These are phyloP conservation scores for Friedmanniomyces simplex DNA, from an alignment of 495 filamentous ascomycete genomes.

Conservation along the genomic window DNA sequence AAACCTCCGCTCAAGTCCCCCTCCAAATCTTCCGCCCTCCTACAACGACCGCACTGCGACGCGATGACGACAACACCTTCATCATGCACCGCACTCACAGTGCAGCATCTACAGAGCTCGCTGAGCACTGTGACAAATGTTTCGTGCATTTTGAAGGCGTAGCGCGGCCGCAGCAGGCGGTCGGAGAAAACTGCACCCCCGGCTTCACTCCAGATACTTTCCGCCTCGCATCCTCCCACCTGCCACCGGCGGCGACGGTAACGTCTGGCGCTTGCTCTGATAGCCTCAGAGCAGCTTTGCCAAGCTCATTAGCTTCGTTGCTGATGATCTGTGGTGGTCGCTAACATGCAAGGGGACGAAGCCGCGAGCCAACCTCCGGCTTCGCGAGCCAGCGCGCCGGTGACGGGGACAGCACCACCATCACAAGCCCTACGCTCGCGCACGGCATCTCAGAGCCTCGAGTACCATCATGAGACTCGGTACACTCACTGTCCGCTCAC, in stretches of 20 bases:
- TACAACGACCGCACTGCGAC: not conserved
- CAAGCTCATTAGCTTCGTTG: not conserved
- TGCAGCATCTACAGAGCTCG: not conserved
- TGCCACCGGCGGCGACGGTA: not conserved
- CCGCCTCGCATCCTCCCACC: not conserved
- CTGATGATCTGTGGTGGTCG: not conserved
- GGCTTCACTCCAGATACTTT: not conserved
- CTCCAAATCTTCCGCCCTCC: not conserved
- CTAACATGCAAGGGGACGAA: not conserved
- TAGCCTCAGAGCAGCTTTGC: not conserved
- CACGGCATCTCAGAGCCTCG: not conserved
- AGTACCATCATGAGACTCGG: not conserved
- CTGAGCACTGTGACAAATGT: not conserved
- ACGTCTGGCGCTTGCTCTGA: not conserved
- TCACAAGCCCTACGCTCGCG: not conserved
- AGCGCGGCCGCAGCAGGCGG: not conserved
- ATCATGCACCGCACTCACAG: not conserved
- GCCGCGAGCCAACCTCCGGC: not conserved
- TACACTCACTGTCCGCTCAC: not conserved
- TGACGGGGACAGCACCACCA: not conserved
- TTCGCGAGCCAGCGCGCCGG: not conserved
- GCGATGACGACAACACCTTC: not conserved
- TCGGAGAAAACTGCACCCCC: not conserved
- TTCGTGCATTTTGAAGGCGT: not conserved
- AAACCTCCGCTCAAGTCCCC: not conserved